Evolutionary conservation across 2,329 filamentous ascomycete species (phyloP).

Genomic region (Cytospora chrysosperma): DNA sequence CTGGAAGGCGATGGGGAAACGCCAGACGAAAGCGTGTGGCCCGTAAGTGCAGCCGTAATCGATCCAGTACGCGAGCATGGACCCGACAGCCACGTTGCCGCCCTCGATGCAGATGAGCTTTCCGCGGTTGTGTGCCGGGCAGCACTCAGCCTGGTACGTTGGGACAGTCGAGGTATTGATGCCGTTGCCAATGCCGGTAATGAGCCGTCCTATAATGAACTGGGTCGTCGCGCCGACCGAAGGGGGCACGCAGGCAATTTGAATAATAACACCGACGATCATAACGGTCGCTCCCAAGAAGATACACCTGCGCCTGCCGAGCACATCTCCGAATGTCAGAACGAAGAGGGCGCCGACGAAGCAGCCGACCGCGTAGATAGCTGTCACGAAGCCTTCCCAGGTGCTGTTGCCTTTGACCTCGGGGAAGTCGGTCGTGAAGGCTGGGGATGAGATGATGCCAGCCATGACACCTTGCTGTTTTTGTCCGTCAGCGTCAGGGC

Average conservation of each 20-base stretch:
- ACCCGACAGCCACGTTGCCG: slow-evolving; percentile 43
- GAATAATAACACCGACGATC: slow-evolving; percentile 56
- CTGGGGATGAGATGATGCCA: slow-evolving; percentile 18
- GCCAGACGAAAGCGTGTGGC: slow-evolving; percentile 37
- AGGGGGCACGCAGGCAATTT: slow-evolving; percentile 48
- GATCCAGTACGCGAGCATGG: slow-evolving; percentile 44
- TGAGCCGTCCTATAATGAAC: slow-evolving; percentile 48
- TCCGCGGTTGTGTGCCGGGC: slow-evolving; percentile 54
- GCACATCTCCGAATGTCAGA: slow-evolving; percentile 48
- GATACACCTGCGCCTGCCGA: slow-evolving; percentile 55
- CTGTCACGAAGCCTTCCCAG: slow-evolving; percentile 39
- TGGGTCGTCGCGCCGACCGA: slow-evolving; percentile 46
- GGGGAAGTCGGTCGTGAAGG: slow-evolving; percentile 29
- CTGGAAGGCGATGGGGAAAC: slow-evolving; percentile 42
- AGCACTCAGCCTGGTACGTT: slow-evolving; percentile 42
- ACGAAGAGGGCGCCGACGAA: slow-evolving; percentile 42
- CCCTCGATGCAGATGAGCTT: slow-evolving; percentile 59
- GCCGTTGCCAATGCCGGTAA: slow-evolving; percentile 52
- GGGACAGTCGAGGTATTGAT: slow-evolving; percentile 48
- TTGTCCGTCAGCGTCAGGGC: neutral
- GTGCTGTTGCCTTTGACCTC: slow-evolving; percentile 33
- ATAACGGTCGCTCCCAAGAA: slow-evolving; percentile 53
- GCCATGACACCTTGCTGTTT: slow-evolving; percentile 25
- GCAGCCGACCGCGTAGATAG: slow-evolving; percentile 44
- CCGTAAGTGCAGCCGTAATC: slow-evolving; percentile 40